phyloP scores from a whole-genome alignment of 2,329 filamentous ascomycete species.

The Ceratocystis smalleyi region DNA sequence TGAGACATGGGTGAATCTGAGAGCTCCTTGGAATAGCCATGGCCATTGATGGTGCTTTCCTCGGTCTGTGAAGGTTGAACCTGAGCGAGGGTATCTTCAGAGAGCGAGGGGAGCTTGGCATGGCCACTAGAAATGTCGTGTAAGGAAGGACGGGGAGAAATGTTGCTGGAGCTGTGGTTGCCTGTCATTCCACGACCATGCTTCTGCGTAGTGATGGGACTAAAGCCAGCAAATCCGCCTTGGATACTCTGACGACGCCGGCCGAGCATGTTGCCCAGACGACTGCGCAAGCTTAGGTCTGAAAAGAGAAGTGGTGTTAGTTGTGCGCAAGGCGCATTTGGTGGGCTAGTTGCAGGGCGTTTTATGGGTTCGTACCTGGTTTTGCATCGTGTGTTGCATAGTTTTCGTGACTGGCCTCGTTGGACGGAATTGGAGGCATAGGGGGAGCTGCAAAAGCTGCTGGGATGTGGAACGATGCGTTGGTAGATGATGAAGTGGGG shows the following conservation, averaged over 20 bases:
- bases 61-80: background rate
- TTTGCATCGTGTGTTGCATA: conserved; percentile 23
- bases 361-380: conserved; percentile 15
- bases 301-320: background rate
- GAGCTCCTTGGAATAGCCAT: conserved; percentile 29
- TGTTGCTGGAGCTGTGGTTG: conserved; percentile 40
- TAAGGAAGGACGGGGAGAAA: conserved; percentile 44
- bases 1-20: conserved; percentile 23
- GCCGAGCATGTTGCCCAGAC: conserved; percentile 55
- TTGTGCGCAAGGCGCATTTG: background rate
- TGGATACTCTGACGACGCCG: conserved; percentile 52
- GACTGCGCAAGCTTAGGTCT: conserved; percentile 24
- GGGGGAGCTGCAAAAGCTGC: conserved; percentile 15
- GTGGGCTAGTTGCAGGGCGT: background rate
- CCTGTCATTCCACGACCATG: conserved; percentile 42
- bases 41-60: background rate
- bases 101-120: conserved; percentile 35
- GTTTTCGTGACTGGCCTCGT: conserved; percentile 31
- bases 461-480: conserved; percentile 8
- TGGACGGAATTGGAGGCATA: conserved; percentile 18
- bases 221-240: conserved; percentile 45
- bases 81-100: conserved; percentile 34
- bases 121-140: conserved; percentile 39
- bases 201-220: conserved; percentile 40
- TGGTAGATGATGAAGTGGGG: conserved; percentile 8